These are phyloP conservation scores for Caloboletus inedulis DNA, from an alignment of 1,284 basidiomycete species.

Conservation along the genomic window DNA sequence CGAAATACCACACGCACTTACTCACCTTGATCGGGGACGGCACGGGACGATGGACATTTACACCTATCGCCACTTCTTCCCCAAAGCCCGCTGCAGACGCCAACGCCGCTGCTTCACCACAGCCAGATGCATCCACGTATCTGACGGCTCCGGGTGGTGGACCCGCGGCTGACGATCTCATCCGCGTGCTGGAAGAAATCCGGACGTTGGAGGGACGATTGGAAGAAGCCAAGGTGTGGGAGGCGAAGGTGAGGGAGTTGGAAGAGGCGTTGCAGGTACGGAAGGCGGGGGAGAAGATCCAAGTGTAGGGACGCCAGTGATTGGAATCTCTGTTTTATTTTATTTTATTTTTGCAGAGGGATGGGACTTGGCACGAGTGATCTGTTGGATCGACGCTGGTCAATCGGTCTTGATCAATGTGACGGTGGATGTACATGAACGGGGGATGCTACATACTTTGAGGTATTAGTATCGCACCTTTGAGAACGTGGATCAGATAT, in stretches of 20 bases:
- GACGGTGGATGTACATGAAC: not conserved
- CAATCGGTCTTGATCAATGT: not conserved
- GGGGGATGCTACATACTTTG: no score
- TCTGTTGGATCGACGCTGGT: not conserved
- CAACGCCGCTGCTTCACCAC: conserved; percentile 33
- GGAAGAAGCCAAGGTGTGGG: conserved; percentile 66
- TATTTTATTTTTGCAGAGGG: not conserved
- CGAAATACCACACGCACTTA: conserved; percentile 81
- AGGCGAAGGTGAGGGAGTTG: conserved; percentile 35
- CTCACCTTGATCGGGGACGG: conserved; percentile 72
- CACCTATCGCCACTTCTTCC: conserved; percentile 23
- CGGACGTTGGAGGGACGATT: conserved; percentile 61
- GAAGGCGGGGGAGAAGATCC: not conserved
- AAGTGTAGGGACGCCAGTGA: not conserved
- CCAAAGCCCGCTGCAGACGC: not conserved
- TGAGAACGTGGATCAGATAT: not conserved
- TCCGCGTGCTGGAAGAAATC: conserved; percentile 52
- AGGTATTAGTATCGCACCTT: no score
- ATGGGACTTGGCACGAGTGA: not conserved
- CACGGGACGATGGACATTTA: conserved; percentile 65
- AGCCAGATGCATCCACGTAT: conserved; percentile 36
- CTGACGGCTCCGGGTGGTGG: conserved; percentile 65
- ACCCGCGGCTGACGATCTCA: conserved; percentile 31
- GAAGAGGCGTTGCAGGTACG: conserved; percentile 24
- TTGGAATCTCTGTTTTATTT: not conserved